Percentiles rank a stretch among this genome's conserved stretches.
These are phyloP conservation scores for Hypomyces rosellus DNA, from an alignment of 2,329 filamentous ascomycete genomes.

Conservation along the genomic window DNA sequence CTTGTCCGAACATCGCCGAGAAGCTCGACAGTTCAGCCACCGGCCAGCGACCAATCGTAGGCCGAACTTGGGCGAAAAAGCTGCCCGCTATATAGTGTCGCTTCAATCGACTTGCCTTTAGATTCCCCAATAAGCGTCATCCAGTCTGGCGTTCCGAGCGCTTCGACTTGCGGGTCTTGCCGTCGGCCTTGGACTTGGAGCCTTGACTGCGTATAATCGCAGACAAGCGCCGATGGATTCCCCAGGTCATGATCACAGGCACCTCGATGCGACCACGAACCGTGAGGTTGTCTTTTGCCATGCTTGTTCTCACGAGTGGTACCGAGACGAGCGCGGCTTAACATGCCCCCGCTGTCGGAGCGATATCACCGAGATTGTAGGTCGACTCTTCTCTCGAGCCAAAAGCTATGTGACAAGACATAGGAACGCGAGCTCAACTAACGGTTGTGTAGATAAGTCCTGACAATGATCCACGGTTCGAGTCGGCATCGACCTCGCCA, in stretches of 20 bases:
- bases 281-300: constrained; percentile 84
- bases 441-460: constrained; percentile 38
- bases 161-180: constrained; percentile 49
- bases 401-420: constrained; percentile 3
- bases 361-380: constrained; percentile 81
- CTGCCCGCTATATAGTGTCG: background rate
- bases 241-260: constrained; percentile 20
- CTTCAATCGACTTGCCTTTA: background rate
- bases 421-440: too few species aligned
- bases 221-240: constrained; percentile 39
- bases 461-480: constrained; percentile 56
- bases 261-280: constrained; percentile 43
- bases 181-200: constrained; percentile 53
- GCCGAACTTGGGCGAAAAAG: background rate
- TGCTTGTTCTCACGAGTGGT: constrained; percentile 75
- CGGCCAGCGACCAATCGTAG: background rate
- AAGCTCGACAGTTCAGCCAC: too few species aligned
- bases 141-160: constrained; percentile 51
- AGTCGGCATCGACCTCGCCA: constrained; percentile 25
- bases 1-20: too few species aligned
- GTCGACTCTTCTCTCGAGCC: constrained; percentile 25
- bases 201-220: constrained; percentile 48
- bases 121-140: constrained; percentile 13
- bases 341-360: constrained; percentile 70
- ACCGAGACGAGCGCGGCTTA: constrained; percentile 59